Percentiles rank a stretch among this genome's conserved stretches.
Evolutionary conservation across 805 yeast genomes (phyloP).

Genomic region (Ogataea methanolica): DNA sequence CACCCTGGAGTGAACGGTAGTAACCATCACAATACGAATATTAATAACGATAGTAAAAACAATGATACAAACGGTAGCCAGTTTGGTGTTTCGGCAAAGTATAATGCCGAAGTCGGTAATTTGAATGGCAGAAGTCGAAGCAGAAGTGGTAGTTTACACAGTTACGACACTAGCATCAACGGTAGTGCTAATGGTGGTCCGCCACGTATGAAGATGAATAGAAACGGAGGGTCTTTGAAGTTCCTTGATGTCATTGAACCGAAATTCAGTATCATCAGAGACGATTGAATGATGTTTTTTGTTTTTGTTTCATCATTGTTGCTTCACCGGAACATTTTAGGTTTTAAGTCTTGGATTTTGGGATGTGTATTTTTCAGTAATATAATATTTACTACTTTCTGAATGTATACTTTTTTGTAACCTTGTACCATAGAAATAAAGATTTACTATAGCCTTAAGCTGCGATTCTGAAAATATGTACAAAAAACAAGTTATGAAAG

Average conservation of each 20-base stretch:
- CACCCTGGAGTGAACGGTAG: neutral
- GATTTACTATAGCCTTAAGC: too few species aligned
- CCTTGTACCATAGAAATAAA: too few species aligned
- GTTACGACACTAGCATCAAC: slow-evolving; percentile 21
- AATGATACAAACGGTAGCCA: neutral
- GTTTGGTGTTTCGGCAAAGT: neutral
- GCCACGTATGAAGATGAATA: slow-evolving; percentile 45
- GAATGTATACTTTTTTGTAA: too few species aligned
- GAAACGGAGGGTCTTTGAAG: slow-evolving; percentile 75
- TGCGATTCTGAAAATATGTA: too few species aligned
- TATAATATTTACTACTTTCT: too few species aligned
- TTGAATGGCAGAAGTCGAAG: slow-evolving; percentile 32
- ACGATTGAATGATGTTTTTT: slow-evolving; percentile 2
- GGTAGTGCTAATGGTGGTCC: slow-evolving; percentile 45
- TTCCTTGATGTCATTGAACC: slow-evolving; percentile 21
- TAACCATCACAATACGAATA: neutral
- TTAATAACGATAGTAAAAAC: slow-evolving; percentile 20
- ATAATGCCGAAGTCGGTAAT: neutral
- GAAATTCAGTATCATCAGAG: slow-evolving; percentile 12
- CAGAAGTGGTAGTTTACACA: slow-evolving; percentile 49
- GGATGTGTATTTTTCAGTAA: too few species aligned
- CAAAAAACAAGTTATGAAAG: too few species aligned
- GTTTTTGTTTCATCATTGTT: neutral
- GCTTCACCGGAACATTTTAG: neutral
- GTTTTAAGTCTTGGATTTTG: too few species aligned